A percentile compares a stretch with the other conserved stretches of the same genome.
Conservation (phyloP, 2,329 filamentous ascomycete species). For the Aspergillus luchuensis region DNA sequence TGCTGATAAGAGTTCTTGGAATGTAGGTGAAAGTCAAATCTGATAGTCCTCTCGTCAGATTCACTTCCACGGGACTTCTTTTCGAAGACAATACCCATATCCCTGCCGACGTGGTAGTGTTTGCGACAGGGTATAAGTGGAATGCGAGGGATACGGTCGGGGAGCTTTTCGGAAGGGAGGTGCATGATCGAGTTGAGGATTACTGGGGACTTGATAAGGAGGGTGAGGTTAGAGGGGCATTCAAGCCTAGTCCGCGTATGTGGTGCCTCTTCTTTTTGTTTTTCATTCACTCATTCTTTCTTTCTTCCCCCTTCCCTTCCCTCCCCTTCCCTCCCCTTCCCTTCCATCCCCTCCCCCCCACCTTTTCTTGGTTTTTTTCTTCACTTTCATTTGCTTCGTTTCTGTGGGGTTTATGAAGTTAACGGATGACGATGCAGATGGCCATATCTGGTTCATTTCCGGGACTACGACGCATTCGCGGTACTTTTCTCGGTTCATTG, state of each 20-base stretch:
- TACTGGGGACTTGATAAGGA: slow-evolving; percentile 51
- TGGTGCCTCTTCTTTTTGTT: too few relatives aligned
- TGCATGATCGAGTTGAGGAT: slow-evolving; percentile 46
- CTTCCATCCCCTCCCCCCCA: too few relatives aligned
- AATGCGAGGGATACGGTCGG: slow-evolving; percentile 46
- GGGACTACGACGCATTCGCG: slow-evolving; percentile 46
- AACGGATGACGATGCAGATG: slow-evolving; percentile 21
- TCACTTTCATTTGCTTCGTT: not conserved
- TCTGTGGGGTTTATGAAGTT: not conserved
- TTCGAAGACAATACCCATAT: slow-evolving; percentile 49
- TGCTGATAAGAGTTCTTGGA: not conserved
- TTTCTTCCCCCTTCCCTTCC: too few relatives aligned
- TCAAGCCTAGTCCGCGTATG: slow-evolving; percentile 40
- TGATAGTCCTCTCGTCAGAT: slow-evolving; percentile 16
- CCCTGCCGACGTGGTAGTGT: slow-evolving; percentile 50
- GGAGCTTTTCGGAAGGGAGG: slow-evolving; percentile 44
- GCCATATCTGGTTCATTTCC: slow-evolving; percentile 47
- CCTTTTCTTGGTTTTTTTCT: too few relatives aligned
- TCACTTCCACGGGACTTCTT: slow-evolving; percentile 43
- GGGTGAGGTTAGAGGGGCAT: slow-evolving; percentile 50
- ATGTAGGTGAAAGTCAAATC: slow-evolving; percentile 47
- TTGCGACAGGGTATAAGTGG: slow-evolving; percentile 49
- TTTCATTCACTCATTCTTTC: too few relatives aligned
- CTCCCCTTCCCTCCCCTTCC: too few relatives aligned
- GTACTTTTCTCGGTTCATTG: slow-evolving; percentile 47